These are phyloP conservation scores for Murraya koenigii DNA, from an alignment of 345 rosid species.

Conservation along the genomic window DNA sequence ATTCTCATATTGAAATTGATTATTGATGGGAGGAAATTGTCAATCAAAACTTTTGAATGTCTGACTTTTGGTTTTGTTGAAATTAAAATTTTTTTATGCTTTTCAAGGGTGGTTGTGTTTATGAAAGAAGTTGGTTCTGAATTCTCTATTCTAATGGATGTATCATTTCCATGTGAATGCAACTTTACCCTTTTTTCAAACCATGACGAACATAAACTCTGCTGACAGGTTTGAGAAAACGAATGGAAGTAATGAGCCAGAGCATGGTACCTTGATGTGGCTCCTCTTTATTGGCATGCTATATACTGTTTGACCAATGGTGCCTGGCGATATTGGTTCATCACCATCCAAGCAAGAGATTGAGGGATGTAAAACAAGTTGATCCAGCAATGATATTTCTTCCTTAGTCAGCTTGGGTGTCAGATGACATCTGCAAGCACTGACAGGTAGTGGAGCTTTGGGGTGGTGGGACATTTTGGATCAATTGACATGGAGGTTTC, in stretches of 20 bases:
- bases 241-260: conserved; percentile 20
- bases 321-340: conserved; percentile 21
- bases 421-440: conserved; percentile 35
- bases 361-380: conserved; percentile 25
- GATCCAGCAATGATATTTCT: conserved; percentile 49
- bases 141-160: neutral
- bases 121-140: neutral
- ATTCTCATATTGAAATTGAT: neutral
- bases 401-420: conserved; percentile 41
- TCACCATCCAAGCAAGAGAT: conserved; percentile 14
- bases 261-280: conserved; percentile 31
- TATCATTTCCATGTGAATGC: neutral
- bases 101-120: neutral
- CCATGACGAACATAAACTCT: conserved; percentile 28
- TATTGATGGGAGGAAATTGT: neutral
- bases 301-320: conserved; percentile 45
- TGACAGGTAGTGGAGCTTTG: conserved; percentile 64
- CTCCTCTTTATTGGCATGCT: conserved; percentile 65
- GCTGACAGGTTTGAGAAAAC: conserved; percentile 19
- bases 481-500: conserved; percentile 54
- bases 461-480: conserved; percentile 64
- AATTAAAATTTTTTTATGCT: neutral
- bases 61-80: neutral
- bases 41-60: neutral
- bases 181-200: conserved; percentile 8